Conservation (phyloP, 768 basidiomycete genomes). For the Leucocoprinus birnbaumii region DNA sequence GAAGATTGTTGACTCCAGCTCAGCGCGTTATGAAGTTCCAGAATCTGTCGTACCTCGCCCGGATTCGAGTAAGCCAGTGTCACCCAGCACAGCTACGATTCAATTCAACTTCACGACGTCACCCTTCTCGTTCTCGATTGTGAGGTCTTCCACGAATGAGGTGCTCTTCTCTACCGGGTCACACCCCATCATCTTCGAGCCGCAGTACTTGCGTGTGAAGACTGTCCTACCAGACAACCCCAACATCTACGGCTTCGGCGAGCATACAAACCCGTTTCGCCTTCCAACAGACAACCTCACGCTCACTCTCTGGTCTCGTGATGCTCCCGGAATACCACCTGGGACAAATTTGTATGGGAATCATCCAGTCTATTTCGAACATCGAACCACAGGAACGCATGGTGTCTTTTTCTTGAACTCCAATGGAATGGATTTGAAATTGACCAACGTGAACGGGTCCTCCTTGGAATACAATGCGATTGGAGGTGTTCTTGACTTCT, state of each 20-base stretch:
- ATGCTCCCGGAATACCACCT: constrained; percentile 54
- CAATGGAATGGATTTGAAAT: constrained; percentile 77
- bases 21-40: constrained; percentile 60
- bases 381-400: constrained; percentile 62
- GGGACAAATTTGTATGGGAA: constrained; percentile 70
- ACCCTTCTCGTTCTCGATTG: constrained; percentile 62
- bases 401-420: constrained; percentile 69
- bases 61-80: constrained; percentile 21
- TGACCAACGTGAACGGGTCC: constrained; percentile 39
- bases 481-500: constrained; percentile 76
- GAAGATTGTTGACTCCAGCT: constrained; percentile 53
- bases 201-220: constrained; percentile 74
- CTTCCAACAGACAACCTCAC: constrained; percentile 46
- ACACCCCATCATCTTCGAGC: constrained; percentile 69
- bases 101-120: constrained; percentile 56
- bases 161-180: constrained; percentile 59
- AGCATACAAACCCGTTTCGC: constrained; percentile 65
- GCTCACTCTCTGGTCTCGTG: constrained; percentile 61
- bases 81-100: constrained; percentile 37
- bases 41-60: constrained; percentile 60
- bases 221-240: constrained; percentile 55
- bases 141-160: constrained; percentile 44
- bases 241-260: constrained; percentile 80
- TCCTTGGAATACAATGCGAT: constrained; percentile 74
- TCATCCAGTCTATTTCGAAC: constrained; percentile 74